These are phyloP conservation scores for Aureobasidium uvarum DNA, from an alignment of 2,329 filamentous ascomycete genomes.

Conservation along the genomic window DNA sequence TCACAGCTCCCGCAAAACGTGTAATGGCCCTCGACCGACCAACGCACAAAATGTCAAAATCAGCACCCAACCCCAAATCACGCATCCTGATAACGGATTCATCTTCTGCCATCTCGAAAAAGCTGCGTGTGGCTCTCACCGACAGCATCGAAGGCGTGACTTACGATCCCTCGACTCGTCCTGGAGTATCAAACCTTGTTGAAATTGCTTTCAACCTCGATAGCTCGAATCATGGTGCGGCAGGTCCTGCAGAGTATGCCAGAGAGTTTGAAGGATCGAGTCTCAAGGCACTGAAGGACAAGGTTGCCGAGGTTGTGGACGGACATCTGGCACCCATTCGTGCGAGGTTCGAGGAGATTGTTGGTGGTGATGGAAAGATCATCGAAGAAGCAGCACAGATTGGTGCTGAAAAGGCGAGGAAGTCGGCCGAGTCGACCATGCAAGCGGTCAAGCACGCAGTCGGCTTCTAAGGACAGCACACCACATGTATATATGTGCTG, in stretches of 20 bases:
- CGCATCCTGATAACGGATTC: slow-evolving; percentile 80
- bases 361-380: slow-evolving; percentile 50
- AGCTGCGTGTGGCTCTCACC: slow-evolving; percentile 72
- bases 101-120: slow-evolving; percentile 61
- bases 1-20: slow-evolving; percentile 69
- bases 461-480: slow-evolving; percentile 36
- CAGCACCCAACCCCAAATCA: slow-evolving; percentile 66
- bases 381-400: slow-evolving; percentile 58
- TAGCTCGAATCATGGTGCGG: slow-evolving; percentile 43
- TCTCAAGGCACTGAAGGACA: slow-evolving; percentile 62
- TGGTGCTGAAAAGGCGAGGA: slow-evolving; percentile 61
- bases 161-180: slow-evolving; percentile 68
- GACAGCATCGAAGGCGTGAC: slow-evolving; percentile 67
- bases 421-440: slow-evolving; percentile 58
- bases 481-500: not conserved
- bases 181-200: slow-evolving; percentile 84
- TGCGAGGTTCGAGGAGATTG: slow-evolving; percentile 55
- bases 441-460: slow-evolving; percentile 45
- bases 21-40: slow-evolving; percentile 88
- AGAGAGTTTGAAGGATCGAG: slow-evolving; percentile 42
- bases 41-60: slow-evolving; percentile 90
- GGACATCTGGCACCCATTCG: slow-evolving; percentile 55
- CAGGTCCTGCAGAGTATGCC: slow-evolving; percentile 49
- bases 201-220: slow-evolving; percentile 71
- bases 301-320: slow-evolving; percentile 60